Evolutionary conservation across 495 filamentous ascomycete species (phyloP), one percentile per base, ranked within the genome.

Genomic region (Penicillium subrubescens): DNA sequence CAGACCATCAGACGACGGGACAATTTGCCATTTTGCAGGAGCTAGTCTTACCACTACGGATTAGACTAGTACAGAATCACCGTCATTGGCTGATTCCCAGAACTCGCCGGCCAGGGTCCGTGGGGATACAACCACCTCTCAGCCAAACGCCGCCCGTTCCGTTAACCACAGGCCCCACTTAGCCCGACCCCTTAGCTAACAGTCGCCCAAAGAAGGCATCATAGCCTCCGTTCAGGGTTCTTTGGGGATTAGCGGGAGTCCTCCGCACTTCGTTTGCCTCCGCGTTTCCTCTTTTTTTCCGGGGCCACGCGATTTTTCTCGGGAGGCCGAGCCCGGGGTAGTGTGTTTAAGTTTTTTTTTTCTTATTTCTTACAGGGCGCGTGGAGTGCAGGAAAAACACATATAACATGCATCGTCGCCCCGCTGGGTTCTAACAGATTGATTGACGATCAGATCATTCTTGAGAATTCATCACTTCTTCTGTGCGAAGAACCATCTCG

Each of bases 301-400:
- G 60, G 63, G 67, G 57, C 35, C 43, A 57, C 35, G 46, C 57
- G 62, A 58, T 52, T 57, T 35, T 51, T 66, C 48, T 72, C 70
- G 70, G 70, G 61, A 69, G 62, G 41, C 70, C 70, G 68, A 71
- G 63, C 66, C 67, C 57, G 64, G 67, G 67, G 64, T 60, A 65
- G 43, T 33, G 19, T 14, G 31, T 57, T 63, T 56, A 53, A n/a
- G 12, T 34, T 62, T 67, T 62, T 67, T 68, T 65, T 23, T 62
- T 21, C 25, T 62, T 67, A 59, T 67, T 68, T 65, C 33, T 62
- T 21, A 19, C 7, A 54, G 51, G 51, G 17, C 27, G 10, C 14
- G 6, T 33, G 43, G 52, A 23, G 37, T 39, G 37, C 23, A 17
- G 34, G 21, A 11, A 43, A 57, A 57, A 34, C 31, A 56, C 17